Conservation (phyloP, 164 flowering plant genomes). For the Protea cynaroides region DNA sequence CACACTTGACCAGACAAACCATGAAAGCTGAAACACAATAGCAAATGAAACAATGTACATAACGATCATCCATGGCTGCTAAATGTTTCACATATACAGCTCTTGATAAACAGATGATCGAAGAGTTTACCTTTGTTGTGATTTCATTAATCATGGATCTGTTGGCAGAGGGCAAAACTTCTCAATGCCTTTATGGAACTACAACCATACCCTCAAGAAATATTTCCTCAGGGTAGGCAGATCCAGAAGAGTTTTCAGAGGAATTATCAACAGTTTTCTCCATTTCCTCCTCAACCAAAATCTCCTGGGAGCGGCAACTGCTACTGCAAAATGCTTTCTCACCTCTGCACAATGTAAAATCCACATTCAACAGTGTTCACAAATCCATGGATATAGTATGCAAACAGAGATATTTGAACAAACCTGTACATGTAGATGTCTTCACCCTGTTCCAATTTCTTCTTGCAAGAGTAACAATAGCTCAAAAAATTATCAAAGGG, state of each 20-base stretch:
- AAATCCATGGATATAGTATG: neutral
- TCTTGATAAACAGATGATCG: constrained; percentile 46
- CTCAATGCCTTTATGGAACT: constrained; percentile 12
- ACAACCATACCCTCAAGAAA: constrained; percentile 20
- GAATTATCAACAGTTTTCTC: constrained; percentile 26
- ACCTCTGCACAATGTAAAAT: constrained; percentile 40
- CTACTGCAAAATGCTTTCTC: constrained; percentile 90
- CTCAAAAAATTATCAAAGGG: constrained; percentile 49
- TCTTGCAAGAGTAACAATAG: constrained; percentile 57
- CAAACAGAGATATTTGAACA: constrained; percentile 4
- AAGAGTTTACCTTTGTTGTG: constrained; percentile 18
- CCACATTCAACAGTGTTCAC: neutral
- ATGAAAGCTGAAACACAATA: constrained; percentile 19
- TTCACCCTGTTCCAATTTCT: constrained; percentile 44
- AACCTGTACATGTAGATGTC: constrained; percentile 71
- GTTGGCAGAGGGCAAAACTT: neutral
- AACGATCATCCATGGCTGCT: constrained; percentile 63
- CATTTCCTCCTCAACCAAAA: constrained; percentile 54
- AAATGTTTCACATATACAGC: constrained; percentile 46
- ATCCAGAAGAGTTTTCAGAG: constrained; percentile 13
- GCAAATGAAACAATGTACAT: constrained; percentile 35
- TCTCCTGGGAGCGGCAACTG: constrained; percentile 62
- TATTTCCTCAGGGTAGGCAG: constrained; percentile 14
- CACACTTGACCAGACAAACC: constrained; percentile 22
- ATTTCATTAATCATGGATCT: constrained; percentile 21